Percentiles rank a stretch among this genome's conserved stretches.
These are phyloP conservation scores for Vicia faba DNA, from an alignment of 306 rosid genomes.

Conservation along the genomic window DNA sequence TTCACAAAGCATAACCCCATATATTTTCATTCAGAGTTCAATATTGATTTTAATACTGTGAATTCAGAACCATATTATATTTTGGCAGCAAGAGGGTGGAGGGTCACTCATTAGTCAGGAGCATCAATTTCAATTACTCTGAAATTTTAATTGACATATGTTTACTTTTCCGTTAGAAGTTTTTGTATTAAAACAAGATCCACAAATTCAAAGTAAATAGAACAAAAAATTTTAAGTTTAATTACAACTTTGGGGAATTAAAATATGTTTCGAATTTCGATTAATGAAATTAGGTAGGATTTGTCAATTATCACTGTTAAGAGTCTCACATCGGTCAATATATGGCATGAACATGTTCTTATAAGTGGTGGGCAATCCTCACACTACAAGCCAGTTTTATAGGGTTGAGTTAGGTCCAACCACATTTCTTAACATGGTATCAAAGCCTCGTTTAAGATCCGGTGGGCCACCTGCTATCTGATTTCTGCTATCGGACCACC, in stretches of 20 bases:
- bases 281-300: conserved; percentile 3
- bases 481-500: too few species aligned
- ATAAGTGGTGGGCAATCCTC: too few species aligned
- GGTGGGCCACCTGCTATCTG: too few species aligned
- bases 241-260: conserved; percentile 17
- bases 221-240: conserved; percentile 4
- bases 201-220: conserved; percentile 20
- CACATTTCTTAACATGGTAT: too few species aligned
- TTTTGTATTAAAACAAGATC: conserved; percentile 22
- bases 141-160: conserved; percentile 16
- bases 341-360: too few species aligned
- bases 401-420: too few species aligned
- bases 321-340: too few species aligned
- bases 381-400: too few species aligned
- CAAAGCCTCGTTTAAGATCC: too few species aligned
- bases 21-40: neutral
- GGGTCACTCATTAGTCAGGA: conserved; percentile 12
- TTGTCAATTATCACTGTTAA: neutral
- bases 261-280: conserved; percentile 14
- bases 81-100: conserved; percentile 1
- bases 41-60: neutral
- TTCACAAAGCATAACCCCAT: conserved; percentile 4
- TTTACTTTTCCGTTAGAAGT: neutral
- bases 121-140: conserved; percentile 13
- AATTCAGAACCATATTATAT: neutral